These are phyloP conservation scores for Metschnikowia colocasiae DNA, from an alignment of 805 yeast genomes.

Conservation along the genomic window DNA sequence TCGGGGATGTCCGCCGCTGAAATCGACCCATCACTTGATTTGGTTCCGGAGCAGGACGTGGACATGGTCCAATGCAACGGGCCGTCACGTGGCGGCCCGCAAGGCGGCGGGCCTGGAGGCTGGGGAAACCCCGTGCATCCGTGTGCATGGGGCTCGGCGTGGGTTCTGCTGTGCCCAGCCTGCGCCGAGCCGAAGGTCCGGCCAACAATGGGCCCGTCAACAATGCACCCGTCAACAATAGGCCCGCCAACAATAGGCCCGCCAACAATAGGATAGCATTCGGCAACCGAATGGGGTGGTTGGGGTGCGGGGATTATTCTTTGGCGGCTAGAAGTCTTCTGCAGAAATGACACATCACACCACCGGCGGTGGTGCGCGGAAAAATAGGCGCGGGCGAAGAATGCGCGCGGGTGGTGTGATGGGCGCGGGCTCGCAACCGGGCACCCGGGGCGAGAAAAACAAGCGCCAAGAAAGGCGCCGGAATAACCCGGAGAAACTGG, in stretches of 20 bases:
- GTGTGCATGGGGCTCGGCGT: too few species aligned
- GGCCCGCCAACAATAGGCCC: neutral
- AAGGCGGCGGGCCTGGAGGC: too few species aligned
- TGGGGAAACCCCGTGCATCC: too few species aligned
- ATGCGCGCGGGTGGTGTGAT: neutral
- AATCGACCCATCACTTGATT: neutral
- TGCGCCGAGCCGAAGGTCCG: too few species aligned
- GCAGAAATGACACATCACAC: conserved; percentile 1
- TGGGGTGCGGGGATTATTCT: neutral
- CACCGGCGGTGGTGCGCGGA: neutral
- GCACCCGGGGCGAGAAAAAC: too few species aligned
- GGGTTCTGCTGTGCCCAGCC: too few species aligned
- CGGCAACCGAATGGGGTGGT: too few species aligned
- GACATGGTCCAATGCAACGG: too few species aligned
- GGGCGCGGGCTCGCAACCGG: neutral
- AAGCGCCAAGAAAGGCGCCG: neutral
- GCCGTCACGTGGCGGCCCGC: too few species aligned
- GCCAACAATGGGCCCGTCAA: too few species aligned
- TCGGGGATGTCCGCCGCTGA: neutral
- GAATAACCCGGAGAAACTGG: neutral
- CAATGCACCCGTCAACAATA: too few species aligned
- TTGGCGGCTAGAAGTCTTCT: neutral
- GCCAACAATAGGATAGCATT: neutral
- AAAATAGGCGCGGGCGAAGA: neutral
- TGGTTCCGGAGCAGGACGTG: too few species aligned